phyloP scores from a whole-genome alignment of 257 asterid genomes.

The Penstemon davidsonii region DNA sequence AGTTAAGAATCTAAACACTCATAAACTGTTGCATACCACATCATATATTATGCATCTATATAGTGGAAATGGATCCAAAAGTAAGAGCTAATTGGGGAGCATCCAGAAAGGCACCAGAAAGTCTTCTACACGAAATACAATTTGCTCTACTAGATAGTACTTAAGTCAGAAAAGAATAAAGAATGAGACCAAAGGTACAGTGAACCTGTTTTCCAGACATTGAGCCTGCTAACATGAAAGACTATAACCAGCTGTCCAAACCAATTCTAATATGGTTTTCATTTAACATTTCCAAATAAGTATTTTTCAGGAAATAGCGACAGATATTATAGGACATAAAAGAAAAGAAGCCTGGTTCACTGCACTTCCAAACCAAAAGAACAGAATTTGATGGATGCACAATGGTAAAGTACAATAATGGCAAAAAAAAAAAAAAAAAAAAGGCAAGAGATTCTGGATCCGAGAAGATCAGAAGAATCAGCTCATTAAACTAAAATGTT shows the following conservation, averaged over 20 bases:
- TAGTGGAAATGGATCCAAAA: slow-evolving; percentile 6
- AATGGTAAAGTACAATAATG: not conserved
- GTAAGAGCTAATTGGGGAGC: slow-evolving; percentile 13
- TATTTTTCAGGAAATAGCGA: not conserved
- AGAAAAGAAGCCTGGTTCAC: not conserved
- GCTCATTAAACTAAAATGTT: slow-evolving; percentile 25
- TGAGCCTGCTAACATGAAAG: slow-evolving; percentile 16
- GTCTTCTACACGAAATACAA: slow-evolving; percentile 18
- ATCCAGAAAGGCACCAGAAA: slow-evolving; percentile 7
- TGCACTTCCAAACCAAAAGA: too few species aligned
- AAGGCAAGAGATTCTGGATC: not conserved
- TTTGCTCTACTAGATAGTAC: slow-evolving; percentile 10
- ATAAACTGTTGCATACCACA: slow-evolving; percentile 12
- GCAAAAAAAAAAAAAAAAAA: not conserved
- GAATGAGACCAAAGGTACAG: not conserved
- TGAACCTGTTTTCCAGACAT: not conserved
- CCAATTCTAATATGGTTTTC: slow-evolving; percentile 14
- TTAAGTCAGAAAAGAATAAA: not conserved
- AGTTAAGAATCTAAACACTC: not conserved
- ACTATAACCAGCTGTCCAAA: not conserved
- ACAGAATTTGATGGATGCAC: too few species aligned
- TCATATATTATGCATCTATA: slow-evolving; percentile 10
- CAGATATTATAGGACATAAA: not conserved
- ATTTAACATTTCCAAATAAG: slow-evolving; percentile 16
- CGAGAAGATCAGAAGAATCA: slow-evolving; percentile 19